phyloP scores from a whole-genome alignment of 345 rosid genomes.

The Chamaenerion angustifolium region DNA sequence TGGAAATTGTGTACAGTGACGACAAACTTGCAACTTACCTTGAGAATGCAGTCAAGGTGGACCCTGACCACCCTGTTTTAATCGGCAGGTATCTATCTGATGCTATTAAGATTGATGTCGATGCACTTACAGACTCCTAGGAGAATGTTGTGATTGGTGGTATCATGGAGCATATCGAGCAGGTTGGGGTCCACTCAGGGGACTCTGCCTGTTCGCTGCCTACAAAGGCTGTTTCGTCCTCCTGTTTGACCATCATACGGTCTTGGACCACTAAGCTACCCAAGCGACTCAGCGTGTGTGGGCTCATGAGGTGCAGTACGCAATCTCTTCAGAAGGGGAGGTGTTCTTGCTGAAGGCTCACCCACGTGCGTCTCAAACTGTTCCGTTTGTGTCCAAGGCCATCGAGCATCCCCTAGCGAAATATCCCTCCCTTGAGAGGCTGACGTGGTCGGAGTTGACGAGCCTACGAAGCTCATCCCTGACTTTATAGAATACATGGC shows the following conservation, averaged over 20 bases:
- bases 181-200: slow-evolving; percentile 97
- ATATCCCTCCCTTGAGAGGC: slow-evolving; percentile 75
- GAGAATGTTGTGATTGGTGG: slow-evolving; percentile 90
- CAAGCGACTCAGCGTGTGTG: slow-evolving; percentile 65
- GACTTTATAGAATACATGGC: slow-evolving; percentile 61
- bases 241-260: slow-evolving; percentile 56
- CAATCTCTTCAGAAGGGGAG: slow-evolving; percentile 63
- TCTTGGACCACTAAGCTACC: slow-evolving; percentile 75
- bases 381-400: slow-evolving; percentile 92
- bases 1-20: slow-evolving; percentile 85
- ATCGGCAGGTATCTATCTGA: slow-evolving; percentile 78
- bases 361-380: slow-evolving; percentile 94
- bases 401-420: slow-evolving; percentile 91
- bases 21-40: slow-evolving; percentile 60
- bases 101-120: slow-evolving; percentile 83
- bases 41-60: slow-evolving; percentile 89
- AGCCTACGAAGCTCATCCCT: slow-evolving; percentile 42
- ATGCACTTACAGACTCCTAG: slow-evolving; percentile 70
- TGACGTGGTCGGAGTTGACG: slow-evolving; percentile 37
- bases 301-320: slow-evolving; percentile 96
- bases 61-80: slow-evolving; percentile 88
- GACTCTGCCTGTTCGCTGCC: slow-evolving; percentile 95
- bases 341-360: slow-evolving; percentile 94
- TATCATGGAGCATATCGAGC: slow-evolving; percentile 97
- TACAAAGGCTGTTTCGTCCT: slow-evolving; percentile 58